Percentiles rank a stretch among this genome's conserved stretches.
phyloP scores from a whole-genome alignment of 2,329 filamentous ascomycete species.

The Keithomyces neogunnii region DNA sequence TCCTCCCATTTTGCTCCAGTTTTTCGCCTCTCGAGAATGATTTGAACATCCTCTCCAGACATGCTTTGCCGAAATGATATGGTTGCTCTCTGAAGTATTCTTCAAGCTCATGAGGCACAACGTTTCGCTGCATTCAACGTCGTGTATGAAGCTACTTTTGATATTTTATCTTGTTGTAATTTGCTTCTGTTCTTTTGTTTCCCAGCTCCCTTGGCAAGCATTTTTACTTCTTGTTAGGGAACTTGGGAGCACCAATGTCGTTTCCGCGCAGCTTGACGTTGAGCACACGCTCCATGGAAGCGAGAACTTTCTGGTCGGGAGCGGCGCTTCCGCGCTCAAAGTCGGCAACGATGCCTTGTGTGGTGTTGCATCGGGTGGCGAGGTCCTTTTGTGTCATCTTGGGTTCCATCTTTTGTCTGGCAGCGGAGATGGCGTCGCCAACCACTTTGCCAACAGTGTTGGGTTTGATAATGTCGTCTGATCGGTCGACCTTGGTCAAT shows the following conservation, averaged over 20 bases:
- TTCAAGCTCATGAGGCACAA: neutral
- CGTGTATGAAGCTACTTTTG: neutral
- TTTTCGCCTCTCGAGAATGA: neutral
- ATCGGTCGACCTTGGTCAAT: constrained; percentile 94
- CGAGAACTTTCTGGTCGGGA: constrained; percentile 78
- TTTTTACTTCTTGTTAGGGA: constrained; percentile 58
- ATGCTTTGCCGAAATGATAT: too few relatives aligned
- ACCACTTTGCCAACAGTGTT: constrained; percentile 80
- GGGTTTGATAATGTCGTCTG: constrained; percentile 95
- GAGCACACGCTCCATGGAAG: constrained; percentile 71
- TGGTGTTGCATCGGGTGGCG: constrained; percentile 85
- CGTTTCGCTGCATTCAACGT: constrained; percentile 4
- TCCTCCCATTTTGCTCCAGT: neutral
- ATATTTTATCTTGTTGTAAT: neutral
- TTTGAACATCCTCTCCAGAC: neutral
- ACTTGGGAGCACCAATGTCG: constrained; percentile 79
- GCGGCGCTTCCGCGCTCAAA: constrained; percentile 74
- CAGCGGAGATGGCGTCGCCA: constrained; percentile 72
- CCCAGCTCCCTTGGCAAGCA: neutral
- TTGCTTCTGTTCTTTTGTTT: neutral
- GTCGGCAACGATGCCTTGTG: constrained; percentile 67
- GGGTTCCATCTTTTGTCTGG: constrained; percentile 73
- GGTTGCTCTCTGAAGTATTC: too few relatives aligned
- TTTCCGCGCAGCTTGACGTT: constrained; percentile 80
- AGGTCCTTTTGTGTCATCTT: constrained; percentile 92